phyloP scores from a whole-genome alignment of 2,329 filamentous ascomycete genomes.

The Dendrostoma leiphaemia region DNA sequence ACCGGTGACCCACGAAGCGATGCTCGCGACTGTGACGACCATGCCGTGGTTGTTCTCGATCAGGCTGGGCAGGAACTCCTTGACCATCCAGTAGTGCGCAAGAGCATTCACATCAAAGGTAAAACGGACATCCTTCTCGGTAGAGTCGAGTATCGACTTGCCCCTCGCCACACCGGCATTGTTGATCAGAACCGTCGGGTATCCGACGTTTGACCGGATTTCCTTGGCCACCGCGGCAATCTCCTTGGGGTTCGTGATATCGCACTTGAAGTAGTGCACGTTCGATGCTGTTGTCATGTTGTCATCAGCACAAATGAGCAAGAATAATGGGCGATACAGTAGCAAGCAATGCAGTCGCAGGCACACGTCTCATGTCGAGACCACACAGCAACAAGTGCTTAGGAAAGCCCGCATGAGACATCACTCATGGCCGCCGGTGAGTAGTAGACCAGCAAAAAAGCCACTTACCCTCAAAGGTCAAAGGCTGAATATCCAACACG shows the following conservation, averaged over 20 bases:
- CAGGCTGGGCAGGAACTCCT: constrained; percentile 68
- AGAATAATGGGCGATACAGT: constrained; percentile 22
- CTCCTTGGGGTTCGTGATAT: constrained; percentile 59
- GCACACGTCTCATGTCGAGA: neutral
- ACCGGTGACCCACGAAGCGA: constrained; percentile 57
- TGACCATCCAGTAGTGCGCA: constrained; percentile 64
- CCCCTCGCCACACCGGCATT: constrained; percentile 66
- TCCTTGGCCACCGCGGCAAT: constrained; percentile 50
- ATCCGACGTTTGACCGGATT: constrained; percentile 56
- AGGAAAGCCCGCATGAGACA: neutral
- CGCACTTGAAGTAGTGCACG: constrained; percentile 68
- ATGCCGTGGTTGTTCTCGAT: constrained; percentile 65
- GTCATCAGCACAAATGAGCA: constrained; percentile 23
- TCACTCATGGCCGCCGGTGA: neutral
- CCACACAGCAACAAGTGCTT: neutral
- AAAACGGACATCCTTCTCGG: constrained; percentile 58
- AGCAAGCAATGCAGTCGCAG: neutral
- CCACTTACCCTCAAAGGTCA: constrained; percentile 52
- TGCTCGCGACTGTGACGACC: constrained; percentile 67
- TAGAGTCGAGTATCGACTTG: constrained; percentile 57
- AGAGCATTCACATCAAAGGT: constrained; percentile 72
- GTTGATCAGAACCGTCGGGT: constrained; percentile 70
- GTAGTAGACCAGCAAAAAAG: neutral
- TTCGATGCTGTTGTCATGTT: constrained; percentile 39
- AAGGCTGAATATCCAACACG: constrained; percentile 66